Percentiles rank a stretch among this genome's conserved stretches.
Conservation (phyloP, 805 yeast species). For the Torulaspora microellipsoides region DNA sequence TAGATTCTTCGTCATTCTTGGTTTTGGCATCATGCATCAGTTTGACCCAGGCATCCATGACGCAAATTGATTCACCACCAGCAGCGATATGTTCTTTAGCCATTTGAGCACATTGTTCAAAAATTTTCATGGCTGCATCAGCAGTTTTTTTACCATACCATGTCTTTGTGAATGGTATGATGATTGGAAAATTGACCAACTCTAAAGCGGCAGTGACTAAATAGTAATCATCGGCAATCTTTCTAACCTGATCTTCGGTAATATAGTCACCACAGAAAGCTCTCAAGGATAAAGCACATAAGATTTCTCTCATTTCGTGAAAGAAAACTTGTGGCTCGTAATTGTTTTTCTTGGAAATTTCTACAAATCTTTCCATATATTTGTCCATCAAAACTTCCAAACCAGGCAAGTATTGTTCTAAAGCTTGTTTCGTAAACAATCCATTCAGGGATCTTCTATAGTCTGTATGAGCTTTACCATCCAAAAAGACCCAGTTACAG, state of each 20-base stretch:
- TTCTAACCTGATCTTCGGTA: conserved; percentile 82
- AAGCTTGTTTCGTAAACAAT: conserved; percentile 77
- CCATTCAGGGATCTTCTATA: conserved; percentile 89
- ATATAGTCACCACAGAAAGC: conserved; percentile 96
- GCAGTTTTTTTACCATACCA: conserved; percentile 97
- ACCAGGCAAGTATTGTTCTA: conserved; percentile 77
- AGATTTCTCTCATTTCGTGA: conserved; percentile 90
- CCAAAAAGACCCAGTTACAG: conserved; percentile 95
- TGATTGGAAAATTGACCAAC: conserved; percentile 95
- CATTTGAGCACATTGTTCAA: conserved; percentile 81
- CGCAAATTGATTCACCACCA: conserved; percentile 79
- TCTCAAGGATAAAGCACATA: conserved; percentile 89
- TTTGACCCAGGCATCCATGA: conserved; percentile 92
- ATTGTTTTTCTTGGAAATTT: conserved; percentile 49
- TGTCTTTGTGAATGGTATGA: conserved; percentile 91
- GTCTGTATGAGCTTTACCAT: conserved; percentile 92
- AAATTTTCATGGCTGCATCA: conserved; percentile 88
- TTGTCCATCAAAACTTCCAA: conserved; percentile 81
- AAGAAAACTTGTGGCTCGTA: conserved; percentile 64
- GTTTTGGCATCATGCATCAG: conserved; percentile 69
- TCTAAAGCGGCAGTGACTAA: conserved; percentile 93
- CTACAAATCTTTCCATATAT: conserved; percentile 65
- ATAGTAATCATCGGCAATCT: conserved; percentile 88
- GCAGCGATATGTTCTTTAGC: conserved; percentile 75
- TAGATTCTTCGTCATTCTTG: conserved; percentile 47